Evolutionary conservation across 257 asterid genomes (phyloP), one percentile per base, ranked within the genome.

Genomic region (Nyctanthes arbortristis): DNA sequence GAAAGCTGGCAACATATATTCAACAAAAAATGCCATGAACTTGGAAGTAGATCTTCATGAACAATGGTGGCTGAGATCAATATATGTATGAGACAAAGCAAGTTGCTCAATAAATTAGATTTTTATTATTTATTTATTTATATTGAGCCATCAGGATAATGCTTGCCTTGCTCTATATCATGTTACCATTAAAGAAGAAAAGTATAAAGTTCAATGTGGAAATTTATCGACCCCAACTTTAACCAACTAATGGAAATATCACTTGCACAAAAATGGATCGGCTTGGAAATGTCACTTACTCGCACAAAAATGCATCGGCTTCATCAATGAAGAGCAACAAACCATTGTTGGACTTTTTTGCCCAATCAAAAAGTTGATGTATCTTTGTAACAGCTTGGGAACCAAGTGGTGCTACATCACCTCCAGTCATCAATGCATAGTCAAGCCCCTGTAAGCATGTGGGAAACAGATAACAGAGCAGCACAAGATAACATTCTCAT

Each of bases 281-380:
- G 98, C 98, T 86, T 91, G 67, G 22, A 71, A 68, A 58, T 56
- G 39, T 31, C 59, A 84, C 98, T 83, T 81, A 93, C 98, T 93
- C 97, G 93, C 98, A 91, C 78, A 93, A 84, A 88, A 91, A 93
- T 67, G 98, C 98, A 81, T 93, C 98, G 35, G 98, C 98, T 86
- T 91, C 97, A 61, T 91, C 98, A 49, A 93, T 91, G 81, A 93
- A 93, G 71, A 93, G 98, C 79, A 93, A 73, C 72, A 91, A 76
- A 60, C 98, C 98, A 83, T 62, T 90, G 60, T 86, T 89, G 35
- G 98, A 93, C 74, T 91, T 93, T 68, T 91, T 93, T 58, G 91
- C 84, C 98, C 97, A 93, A 77, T 93, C 97, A 69, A 93, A 93
- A 75, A 93, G 63, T 78, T 91, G 96, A 85, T 93, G 97, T 73